A percentile compares a stretch with the other conserved stretches of the same genome.
Conservation (phyloP, 352 stramenopile genomes). For the Pythium inflatum region DNA sequence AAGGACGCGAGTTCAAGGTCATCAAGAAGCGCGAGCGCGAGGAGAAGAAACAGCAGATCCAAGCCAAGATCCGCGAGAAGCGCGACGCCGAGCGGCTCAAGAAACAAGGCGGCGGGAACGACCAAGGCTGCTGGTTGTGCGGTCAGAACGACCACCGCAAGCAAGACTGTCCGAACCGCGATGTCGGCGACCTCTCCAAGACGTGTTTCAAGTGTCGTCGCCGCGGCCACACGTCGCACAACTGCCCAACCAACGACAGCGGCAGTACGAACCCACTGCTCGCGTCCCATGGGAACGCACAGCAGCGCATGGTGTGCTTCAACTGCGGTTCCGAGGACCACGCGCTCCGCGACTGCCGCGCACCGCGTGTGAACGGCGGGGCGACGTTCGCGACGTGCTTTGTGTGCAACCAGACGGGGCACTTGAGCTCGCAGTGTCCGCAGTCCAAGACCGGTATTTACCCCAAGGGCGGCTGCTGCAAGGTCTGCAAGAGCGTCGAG, state of each 20-base stretch:
- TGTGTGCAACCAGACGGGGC: slow-evolving; percentile 84
- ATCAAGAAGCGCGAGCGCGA: slow-evolving; percentile 62
- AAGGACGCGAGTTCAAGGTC: slow-evolving; percentile 66
- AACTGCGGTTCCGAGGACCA: slow-evolving; percentile 84
- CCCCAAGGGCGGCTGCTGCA: slow-evolving; percentile 88
- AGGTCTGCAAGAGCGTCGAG: slow-evolving; percentile 81
- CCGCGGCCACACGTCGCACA: slow-evolving; percentile 81
- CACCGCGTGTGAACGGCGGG: slow-evolving; percentile 64
- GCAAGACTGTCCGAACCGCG: slow-evolving; percentile 74
- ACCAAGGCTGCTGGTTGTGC: slow-evolving; percentile 76
- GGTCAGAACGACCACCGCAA: slow-evolving; percentile 74
- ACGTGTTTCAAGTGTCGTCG: slow-evolving; percentile 86
- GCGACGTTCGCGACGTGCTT: slow-evolving; percentile 86
- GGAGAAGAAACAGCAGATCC: slow-evolving; percentile 83
- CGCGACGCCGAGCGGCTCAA: slow-evolving; percentile 47
- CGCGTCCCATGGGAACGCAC: slow-evolving; percentile 8
- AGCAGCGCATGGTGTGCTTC: slow-evolving; percentile 76
- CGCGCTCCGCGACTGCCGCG: slow-evolving; percentile 70
- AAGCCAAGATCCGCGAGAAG: slow-evolving; percentile 78
- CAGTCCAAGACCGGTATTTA: slow-evolving; percentile 89
- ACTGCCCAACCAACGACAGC: slow-evolving; percentile 53
- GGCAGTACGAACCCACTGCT: slow-evolving; percentile 27
- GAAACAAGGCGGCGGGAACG: slow-evolving; percentile 24
- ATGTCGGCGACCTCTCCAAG: slow-evolving; percentile 71
- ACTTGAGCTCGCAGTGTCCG: slow-evolving; percentile 86